Base-by-base conservation (phyloP, 805 yeast species). In the Lachancea quebecensis region DNA sequence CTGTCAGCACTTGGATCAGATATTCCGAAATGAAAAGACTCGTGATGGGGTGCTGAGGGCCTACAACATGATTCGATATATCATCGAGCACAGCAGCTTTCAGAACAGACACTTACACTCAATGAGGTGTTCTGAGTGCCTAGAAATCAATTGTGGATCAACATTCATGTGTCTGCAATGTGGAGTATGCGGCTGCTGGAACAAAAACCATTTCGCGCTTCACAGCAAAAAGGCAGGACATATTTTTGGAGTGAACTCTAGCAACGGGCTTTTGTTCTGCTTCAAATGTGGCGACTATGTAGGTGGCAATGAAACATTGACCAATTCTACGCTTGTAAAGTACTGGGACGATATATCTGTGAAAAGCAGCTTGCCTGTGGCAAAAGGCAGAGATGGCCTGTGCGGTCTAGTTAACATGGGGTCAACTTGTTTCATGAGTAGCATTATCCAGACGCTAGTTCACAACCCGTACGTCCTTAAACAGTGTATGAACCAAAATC, bases 371-470 rank as follows among this genome's bases (percentile, higher is more conserved):
- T 37, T 58, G 27, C 56, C 69, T 14, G 43, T 56, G 21, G 31
- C 58, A 54, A 74, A 74, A 42, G 83, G 90, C 1, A 71, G 78
- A 5, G 75, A 81, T n/a, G 98, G 97, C 0, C 68, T 93, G 16
- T 75, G 85, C 42, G 99, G 99, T 2, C 78, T 93, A 54, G 81
- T 88, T 42, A 91, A 91, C 62, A 79, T 91, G 81, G 99, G 99
- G 0, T 85, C 99, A 0, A 93, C 99, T 0, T 93, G 99, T 68
- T 93, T 88, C 68, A 91, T 93, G 87, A 85, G 95, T 54, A 84
- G 91, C 32, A 79, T 90, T n/a, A 66, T 93, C 35, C 99, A 93
- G 67, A 79, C 95, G 0, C 67, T 91, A 42, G 70, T 93, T 36
- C 99, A 93, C 63, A 93, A 93, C 59, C 98, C 99, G 6, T 72